phyloP scores from a whole-genome alignment of 2,329 filamentous ascomycete species.

The Verruconis gallopava region DNA sequence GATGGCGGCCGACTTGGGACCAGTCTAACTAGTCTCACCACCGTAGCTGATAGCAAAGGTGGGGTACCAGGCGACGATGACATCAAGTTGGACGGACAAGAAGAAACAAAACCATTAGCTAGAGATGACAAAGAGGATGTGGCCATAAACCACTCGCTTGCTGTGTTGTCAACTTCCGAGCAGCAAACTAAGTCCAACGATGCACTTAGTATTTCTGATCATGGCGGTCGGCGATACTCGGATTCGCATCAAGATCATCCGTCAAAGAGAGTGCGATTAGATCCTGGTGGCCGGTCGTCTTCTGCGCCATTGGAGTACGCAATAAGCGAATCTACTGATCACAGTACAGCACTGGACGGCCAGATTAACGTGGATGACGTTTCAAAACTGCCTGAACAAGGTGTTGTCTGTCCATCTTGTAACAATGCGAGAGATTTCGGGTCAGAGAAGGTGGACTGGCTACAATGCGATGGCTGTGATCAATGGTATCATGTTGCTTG shows the following conservation, averaged over 20 bases:
- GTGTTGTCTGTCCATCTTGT: constrained; percentile 44
- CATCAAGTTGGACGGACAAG: not conserved
- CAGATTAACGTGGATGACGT: not conserved
- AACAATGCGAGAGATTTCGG: constrained; percentile 27
- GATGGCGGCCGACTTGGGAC: too few relatives aligned
- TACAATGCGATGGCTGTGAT: constrained; percentile 55
- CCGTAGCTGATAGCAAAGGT: too few relatives aligned
- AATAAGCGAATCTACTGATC: not conserved
- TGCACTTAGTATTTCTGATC: not conserved
- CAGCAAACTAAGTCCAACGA: not conserved
- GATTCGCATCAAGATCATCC: not conserved
- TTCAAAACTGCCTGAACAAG: constrained; percentile 18
- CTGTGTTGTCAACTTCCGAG: not conserved
- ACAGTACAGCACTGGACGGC: not conserved
- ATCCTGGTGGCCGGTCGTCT: not conserved
- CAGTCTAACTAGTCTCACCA: too few relatives aligned
- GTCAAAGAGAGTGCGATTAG: not conserved
- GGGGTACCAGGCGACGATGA: too few relatives aligned
- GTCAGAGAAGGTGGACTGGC: constrained; percentile 48
- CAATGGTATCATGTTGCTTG: constrained; percentile 57
- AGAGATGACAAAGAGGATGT: not conserved
- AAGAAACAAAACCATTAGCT: not conserved
- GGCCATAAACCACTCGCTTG: not conserved
- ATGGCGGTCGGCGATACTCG: not conserved
- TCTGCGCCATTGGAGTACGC: constrained; percentile 1